phyloP scores from a whole-genome alignment of 371 early-diverging fungal genomes.

The Rhizopus microsporus region DNA sequence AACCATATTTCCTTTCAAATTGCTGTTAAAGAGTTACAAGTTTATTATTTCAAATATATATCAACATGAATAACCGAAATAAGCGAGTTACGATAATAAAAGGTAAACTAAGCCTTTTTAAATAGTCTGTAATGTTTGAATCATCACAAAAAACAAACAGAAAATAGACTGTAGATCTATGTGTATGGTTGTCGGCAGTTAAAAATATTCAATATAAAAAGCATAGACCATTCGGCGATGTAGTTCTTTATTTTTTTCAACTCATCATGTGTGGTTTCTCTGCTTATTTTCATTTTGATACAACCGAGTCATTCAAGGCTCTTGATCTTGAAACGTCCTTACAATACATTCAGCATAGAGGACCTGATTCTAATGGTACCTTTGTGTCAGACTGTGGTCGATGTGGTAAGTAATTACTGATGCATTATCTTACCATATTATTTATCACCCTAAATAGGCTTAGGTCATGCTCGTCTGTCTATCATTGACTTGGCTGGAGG shows the following conservation, averaged over 20 bases:
- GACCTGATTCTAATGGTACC: slow-evolving; percentile 24
- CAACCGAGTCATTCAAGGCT: slow-evolving; percentile 3
- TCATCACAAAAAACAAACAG: too few species aligned
- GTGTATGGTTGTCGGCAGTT: too few species aligned
- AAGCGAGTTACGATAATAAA: too few species aligned
- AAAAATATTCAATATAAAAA: too few species aligned
- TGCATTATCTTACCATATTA: not conserved
- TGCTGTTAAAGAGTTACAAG: too few species aligned
- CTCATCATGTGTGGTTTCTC: slow-evolving; percentile 27
- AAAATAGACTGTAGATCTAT: too few species aligned
- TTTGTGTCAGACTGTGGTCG: slow-evolving; percentile 24
- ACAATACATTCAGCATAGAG: slow-evolving; percentile 23
- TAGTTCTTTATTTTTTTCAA: not conserved
- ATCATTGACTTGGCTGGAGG: slow-evolving; percentile 28
- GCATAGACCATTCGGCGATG: too few species aligned
- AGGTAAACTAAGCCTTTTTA: too few species aligned
- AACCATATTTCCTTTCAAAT: too few species aligned
- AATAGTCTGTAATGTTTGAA: too few species aligned
- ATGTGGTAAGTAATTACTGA: slow-evolving; percentile 20
- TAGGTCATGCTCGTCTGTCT: slow-evolving; percentile 26
- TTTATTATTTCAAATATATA: too few species aligned
- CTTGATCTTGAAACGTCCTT: slow-evolving; percentile 26
- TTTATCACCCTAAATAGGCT: slow-evolving; percentile 1
- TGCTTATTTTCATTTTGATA: slow-evolving; percentile 26
- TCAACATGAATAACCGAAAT: too few species aligned